A percentile compares a stretch with the other conserved stretches of the same genome.
These are phyloP conservation scores for Globisporangium spiculum DNA, from an alignment of 352 stramenopile genomes.

Conservation along the genomic window DNA sequence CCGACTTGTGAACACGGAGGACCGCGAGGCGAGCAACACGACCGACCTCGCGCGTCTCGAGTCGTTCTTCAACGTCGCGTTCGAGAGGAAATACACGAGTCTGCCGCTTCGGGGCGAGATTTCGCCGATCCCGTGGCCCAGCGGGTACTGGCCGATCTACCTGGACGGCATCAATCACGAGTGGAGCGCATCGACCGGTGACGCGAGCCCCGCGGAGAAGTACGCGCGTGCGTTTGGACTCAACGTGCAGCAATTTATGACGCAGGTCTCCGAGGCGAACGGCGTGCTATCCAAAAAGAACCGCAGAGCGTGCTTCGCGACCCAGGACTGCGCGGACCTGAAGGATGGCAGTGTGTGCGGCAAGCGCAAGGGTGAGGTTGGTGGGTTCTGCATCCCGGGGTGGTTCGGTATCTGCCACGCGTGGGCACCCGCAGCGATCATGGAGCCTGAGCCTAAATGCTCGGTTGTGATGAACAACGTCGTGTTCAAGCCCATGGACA, in stretches of 20 bases:
- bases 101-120: conserved; percentile 36
- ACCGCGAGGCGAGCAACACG: conserved; percentile 24
- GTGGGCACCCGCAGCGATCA: conserved; percentile 48
- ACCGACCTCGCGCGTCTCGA: conserved; percentile 48
- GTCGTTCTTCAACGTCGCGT: conserved; percentile 36
- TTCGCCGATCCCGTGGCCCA: conserved; percentile 54
- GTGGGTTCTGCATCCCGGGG: conserved; percentile 43
- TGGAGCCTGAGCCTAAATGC: conserved; percentile 46
- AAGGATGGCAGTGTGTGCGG: conserved; percentile 44
- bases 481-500: conserved; percentile 53
- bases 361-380: conserved; percentile 25
- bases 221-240: conserved; percentile 47
- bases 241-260: conserved; percentile 34
- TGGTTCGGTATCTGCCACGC: conserved; percentile 66
- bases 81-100: conserved; percentile 46
- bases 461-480: conserved; percentile 45
- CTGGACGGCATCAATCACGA: conserved; percentile 59
- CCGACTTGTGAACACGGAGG: conserved; percentile 25
- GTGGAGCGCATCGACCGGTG: conserved; percentile 29
- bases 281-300: conserved; percentile 39
- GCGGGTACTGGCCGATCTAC: conserved; percentile 68
- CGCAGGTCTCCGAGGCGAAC: conserved; percentile 39
- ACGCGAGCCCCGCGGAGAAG: conserved; percentile 43
- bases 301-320: conserved; percentile 23
- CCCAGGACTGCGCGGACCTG: conserved; percentile 30